phyloP scores from a whole-genome alignment of 1,284 basidiomycete genomes.

The Omphalotus olearius region DNA sequence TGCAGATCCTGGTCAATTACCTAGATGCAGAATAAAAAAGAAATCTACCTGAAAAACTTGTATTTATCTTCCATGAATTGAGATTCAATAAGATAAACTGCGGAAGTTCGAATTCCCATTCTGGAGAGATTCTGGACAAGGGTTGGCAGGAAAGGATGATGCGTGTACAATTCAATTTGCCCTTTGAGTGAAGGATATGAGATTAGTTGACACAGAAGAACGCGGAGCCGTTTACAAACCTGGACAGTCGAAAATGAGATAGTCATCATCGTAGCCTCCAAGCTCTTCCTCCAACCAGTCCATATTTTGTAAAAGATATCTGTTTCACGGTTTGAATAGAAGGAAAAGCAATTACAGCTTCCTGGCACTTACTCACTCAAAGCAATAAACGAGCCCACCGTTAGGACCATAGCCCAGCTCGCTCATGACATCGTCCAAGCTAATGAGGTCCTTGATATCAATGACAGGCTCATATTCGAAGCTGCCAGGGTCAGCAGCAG shows the following conservation, averaged over 20 bases:
- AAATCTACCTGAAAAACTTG: conserved; percentile 86
- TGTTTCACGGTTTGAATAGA: conserved; percentile 27
- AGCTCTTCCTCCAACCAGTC: conserved; percentile 99
- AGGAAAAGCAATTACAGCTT: conserved; percentile 2
- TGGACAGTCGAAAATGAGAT: conserved; percentile 97
- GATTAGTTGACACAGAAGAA: neutral
- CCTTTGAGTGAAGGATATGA: conserved; percentile 39
- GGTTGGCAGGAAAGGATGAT: conserved; percentile 92
- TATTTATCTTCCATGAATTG: conserved; percentile 99
- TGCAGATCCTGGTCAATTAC: conserved; percentile 25
- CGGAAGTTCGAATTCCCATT: conserved; percentile 76
- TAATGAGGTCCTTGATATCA: conserved; percentile 93
- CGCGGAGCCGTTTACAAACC: conserved; percentile 43
- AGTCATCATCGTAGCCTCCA: conserved; percentile 94
- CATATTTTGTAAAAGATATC: conserved; percentile 94
- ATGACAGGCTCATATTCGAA: conserved; percentile 94
- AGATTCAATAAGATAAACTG: conserved; percentile 91
- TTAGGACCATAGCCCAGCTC: conserved; percentile 97
- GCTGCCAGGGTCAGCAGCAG: conserved; percentile 81
- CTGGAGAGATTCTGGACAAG: conserved; percentile 73
- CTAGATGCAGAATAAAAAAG: conserved; percentile 1
- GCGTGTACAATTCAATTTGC: conserved; percentile 99
- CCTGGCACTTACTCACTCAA: conserved; percentile 83
- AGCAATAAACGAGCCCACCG: conserved; percentile 96
- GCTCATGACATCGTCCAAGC: conserved; percentile 93